Conservation (phyloP, 768 basidiomycete species). For the Plicaturopsis crispa region DNA sequence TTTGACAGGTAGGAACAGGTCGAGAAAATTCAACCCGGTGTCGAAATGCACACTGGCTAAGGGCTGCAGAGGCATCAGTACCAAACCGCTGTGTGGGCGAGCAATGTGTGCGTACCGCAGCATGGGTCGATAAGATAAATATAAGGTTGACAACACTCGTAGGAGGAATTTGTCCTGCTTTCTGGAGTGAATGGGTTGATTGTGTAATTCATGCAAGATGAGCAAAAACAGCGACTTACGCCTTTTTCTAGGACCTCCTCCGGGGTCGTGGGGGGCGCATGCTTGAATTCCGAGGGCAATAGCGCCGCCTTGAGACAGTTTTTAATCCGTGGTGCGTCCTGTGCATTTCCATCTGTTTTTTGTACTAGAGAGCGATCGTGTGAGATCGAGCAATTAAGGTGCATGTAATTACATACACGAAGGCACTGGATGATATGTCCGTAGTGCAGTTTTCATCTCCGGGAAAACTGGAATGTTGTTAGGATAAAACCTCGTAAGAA, state of each 20-base stretch:
- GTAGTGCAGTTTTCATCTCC: slow-evolving; percentile 86
- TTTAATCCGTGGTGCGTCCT: slow-evolving; percentile 90
- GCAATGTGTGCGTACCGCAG: slow-evolving; percentile 48
- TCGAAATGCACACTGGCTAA: slow-evolving; percentile 68
- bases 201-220: too few relatives aligned
- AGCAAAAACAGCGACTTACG: slow-evolving; percentile 49
- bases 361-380: too few relatives aligned
- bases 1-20: slow-evolving; percentile 75
- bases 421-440: slow-evolving; percentile 78
- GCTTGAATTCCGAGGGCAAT: slow-evolving; percentile 60
- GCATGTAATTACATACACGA: slow-evolving; percentile 22
- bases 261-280: slow-evolving; percentile 63
- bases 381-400: slow-evolving; percentile 59
- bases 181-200: slow-evolving; percentile 32
- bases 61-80: slow-evolving; percentile 30
- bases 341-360: slow-evolving; percentile 81
- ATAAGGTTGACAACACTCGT: slow-evolving; percentile 84
- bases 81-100: slow-evolving; percentile 5
- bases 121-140: slow-evolving; percentile 76
- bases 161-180: slow-evolving; percentile 57
- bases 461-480: slow-evolving; percentile 60
- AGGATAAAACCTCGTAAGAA: slow-evolving; percentile 9
- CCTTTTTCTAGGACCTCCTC: slow-evolving; percentile 63
- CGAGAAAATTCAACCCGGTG: slow-evolving; percentile 65
- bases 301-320: slow-evolving; percentile 81